phyloP scores from a whole-genome alignment of 345 rosid genomes.

The Pugionium cornutum region DNA sequence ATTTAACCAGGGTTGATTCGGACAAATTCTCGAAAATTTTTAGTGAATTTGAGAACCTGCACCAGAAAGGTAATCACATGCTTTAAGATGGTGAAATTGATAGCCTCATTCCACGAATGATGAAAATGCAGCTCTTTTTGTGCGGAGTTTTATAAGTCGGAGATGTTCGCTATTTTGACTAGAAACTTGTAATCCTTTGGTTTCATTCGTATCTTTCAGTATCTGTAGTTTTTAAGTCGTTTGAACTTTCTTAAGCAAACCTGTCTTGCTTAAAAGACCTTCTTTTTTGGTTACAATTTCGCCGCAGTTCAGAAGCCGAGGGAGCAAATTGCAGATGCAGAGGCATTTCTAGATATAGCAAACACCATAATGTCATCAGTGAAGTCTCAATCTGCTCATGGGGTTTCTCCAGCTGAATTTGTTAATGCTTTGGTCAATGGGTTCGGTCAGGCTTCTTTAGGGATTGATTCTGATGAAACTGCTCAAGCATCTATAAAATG shows the following conservation, averaged over 20 bases:
- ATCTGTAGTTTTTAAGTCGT: neutral
- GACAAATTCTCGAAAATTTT: conserved; percentile 59
- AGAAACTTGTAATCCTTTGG: neutral
- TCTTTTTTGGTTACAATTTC: neutral
- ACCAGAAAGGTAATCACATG: conserved; percentile 51
- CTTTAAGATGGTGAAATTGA: conserved; percentile 1
- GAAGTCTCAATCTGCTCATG: conserved; percentile 63
- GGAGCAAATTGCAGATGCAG: conserved; percentile 95
- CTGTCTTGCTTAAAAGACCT: conserved; percentile 2
- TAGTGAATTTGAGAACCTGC: conserved; percentile 65
- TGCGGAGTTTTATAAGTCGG: neutral
- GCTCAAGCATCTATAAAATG: conserved; percentile 55
- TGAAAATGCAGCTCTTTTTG: neutral
- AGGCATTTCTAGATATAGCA: conserved; percentile 73
- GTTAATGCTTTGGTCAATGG: conserved; percentile 50
- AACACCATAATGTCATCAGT: conserved; percentile 67
- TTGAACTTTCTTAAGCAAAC: neutral
- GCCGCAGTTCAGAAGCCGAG: conserved; percentile 73
- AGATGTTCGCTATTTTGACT: too few species aligned
- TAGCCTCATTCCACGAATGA: neutral
- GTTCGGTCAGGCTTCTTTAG: conserved; percentile 50
- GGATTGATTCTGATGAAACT: conserved; percentile 43
- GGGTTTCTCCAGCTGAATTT: conserved; percentile 65
- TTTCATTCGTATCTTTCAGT: neutral
- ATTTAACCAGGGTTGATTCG: conserved; percentile 59